Conservation (phyloP, 495 filamentous ascomycete species). For the Talaromyces nanjingensis region DNA sequence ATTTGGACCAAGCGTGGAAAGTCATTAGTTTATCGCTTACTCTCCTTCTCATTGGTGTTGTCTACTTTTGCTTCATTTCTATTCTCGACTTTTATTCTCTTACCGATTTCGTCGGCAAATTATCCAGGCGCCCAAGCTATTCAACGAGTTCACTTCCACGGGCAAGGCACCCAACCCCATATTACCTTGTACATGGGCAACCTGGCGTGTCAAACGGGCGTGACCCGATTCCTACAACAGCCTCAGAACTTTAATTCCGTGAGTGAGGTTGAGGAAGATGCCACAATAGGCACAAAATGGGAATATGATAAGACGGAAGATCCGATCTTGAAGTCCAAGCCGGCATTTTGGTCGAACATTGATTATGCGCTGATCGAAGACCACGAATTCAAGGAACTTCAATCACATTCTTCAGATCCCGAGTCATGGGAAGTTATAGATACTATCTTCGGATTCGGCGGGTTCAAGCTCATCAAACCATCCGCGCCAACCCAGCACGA, state of each 20-base stretch:
- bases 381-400: conserved; percentile 41
- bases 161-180: conserved; percentile 18
- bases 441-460: conserved; percentile 62
- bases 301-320: conserved; percentile 50
- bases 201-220: conserved; percentile 85
- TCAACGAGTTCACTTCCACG: conserved; percentile 37
- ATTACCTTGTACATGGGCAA: conserved; percentile 72
- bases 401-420: conserved; percentile 4
- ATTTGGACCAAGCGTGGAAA: conserved; percentile 65
- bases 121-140: conserved; percentile 83
- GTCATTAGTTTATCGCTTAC: conserved; percentile 44
- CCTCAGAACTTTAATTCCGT: conserved; percentile 3
- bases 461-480: conserved; percentile 52
- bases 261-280: background rate
- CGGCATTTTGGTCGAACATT: conserved; percentile 72
- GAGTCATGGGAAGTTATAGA: conserved; percentile 67
- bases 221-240: conserved; percentile 73
- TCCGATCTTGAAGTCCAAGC: conserved; percentile 42
- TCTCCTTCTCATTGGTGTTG: conserved; percentile 46
- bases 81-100: conserved; percentile 55
- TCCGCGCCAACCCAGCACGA: conserved; percentile 10
- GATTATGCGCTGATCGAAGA: conserved; percentile 75
- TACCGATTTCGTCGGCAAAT: conserved; percentile 65
- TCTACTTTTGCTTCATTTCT: conserved; percentile 55
- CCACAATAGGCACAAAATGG: conserved; percentile 28